Percentiles rank a stretch among this genome's conserved stretches.
Conservation (phyloP, 371 early-diverging fungal species). For the Saksenaea vasiformis region DNA sequence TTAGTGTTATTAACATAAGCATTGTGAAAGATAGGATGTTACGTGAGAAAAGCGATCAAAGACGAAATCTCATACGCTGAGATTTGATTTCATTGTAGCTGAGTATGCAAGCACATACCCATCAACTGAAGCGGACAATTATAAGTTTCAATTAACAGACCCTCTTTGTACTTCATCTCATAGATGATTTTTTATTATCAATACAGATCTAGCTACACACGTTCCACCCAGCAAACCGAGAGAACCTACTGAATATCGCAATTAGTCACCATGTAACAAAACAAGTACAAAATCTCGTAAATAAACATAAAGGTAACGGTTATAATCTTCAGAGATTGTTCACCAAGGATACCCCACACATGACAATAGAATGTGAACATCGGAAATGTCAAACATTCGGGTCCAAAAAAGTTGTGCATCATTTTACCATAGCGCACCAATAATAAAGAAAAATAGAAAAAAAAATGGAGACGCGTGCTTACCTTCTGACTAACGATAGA, state of each 20-base stretch:
- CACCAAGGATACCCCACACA: conserved; percentile 25
- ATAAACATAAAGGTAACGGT: background rate
- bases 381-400: conserved; percentile 23
- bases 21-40: too few relatives aligned
- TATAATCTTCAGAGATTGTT: conserved; percentile 24
- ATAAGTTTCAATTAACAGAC: too few relatives aligned
- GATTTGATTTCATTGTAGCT: too few relatives aligned
- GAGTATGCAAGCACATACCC: too few relatives aligned
- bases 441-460: background rate
- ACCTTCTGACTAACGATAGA: conserved; percentile 3
- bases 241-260: background rate
- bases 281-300: background rate
- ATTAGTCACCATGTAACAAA: background rate
- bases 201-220: background rate
- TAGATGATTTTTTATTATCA: too few relatives aligned
- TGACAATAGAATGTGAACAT: conserved; percentile 15
- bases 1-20: too few relatives aligned
- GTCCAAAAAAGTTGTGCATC: conserved; percentile 21
- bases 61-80: too few relatives aligned
- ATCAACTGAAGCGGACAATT: too few relatives aligned
- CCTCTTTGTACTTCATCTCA: too few relatives aligned
- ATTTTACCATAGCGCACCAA: background rate
- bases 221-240: background rate
- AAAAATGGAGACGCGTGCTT: background rate
- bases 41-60: too few relatives aligned